These are phyloP conservation scores for Afroboletus lepidellus DNA, from an alignment of 1,284 basidiomycete genomes.

Conservation along the genomic window DNA sequence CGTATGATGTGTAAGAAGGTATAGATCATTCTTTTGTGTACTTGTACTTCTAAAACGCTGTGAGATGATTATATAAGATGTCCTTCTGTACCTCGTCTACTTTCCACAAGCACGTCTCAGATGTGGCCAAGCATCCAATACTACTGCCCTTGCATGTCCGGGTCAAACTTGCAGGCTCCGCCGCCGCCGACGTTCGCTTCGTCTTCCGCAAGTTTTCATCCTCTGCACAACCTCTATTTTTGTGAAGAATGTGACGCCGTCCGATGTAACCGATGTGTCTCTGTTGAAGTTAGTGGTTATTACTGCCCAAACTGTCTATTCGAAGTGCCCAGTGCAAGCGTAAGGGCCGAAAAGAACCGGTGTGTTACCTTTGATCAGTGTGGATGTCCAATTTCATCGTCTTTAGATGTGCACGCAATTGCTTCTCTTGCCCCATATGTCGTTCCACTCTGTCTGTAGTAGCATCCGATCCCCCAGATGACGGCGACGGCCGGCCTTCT, in stretches of 20 bases:
- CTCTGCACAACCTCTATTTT: conserved; percentile 87
- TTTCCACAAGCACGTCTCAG: neutral
- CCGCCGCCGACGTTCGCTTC: conserved; percentile 75
- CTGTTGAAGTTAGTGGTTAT: conserved; percentile 91
- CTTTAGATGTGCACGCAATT: conserved; percentile 91
- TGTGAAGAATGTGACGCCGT: conserved; percentile 98
- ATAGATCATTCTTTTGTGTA: neutral
- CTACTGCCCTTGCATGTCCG: conserved; percentile 67
- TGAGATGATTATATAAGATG: conserved; percentile 19
- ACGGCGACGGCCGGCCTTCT: conserved; percentile 50
- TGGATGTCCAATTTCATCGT: conserved; percentile 9
- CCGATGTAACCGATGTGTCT: conserved; percentile 89
- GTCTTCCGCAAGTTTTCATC: conserved; percentile 75
- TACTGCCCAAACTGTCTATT: conserved; percentile 99
- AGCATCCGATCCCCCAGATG: conserved; percentile 78
- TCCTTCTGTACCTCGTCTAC: neutral
- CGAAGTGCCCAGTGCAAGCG: conserved; percentile 95
- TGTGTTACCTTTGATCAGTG: conserved; percentile 31
- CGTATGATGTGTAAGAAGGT: conserved; percentile 54
- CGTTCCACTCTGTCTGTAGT: conserved; percentile 85
- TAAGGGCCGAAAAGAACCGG: conserved; percentile 94
- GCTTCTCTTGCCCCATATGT: conserved; percentile 94
- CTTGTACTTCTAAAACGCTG: neutral
- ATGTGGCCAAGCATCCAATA: conserved; percentile 51
- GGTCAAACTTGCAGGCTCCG: conserved; percentile 52